Evolutionary conservation across 306 rosid species (phyloP), one percentile per base, ranked within the genome.

Genomic region (Betula pendula): DNA sequence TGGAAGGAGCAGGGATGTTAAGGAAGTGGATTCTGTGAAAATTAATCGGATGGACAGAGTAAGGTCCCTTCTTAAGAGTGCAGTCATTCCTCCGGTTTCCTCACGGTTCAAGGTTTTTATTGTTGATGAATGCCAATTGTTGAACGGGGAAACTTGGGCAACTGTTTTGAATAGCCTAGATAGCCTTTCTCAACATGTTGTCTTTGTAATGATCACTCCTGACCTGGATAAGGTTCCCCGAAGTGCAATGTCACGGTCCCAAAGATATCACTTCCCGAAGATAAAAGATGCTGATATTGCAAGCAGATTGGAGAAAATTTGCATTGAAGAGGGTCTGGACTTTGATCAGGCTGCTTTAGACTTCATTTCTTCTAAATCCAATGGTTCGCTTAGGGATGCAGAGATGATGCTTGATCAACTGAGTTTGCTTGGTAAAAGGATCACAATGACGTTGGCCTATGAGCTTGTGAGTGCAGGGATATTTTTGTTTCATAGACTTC

Each of bases 361-460:
- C 85, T 87, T 91, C 20, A 82, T 93, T 73, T 92, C 97, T 66
- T 71, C 88, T 47, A 91, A 88, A 78, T 91, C 95, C 0, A 84
- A 81, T 67, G 97, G 98, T 65, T 93, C 98, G 38, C 84, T 93
- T 53, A 89, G 98, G 86, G 98, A 91, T 84, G 98, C 95, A 16
- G 96, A 91, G 87, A 93, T 88, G 89, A 88, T 91, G 95, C 93
- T 93, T 76, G 97, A 93, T 84, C 98, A 93, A 80, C 85, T 93
- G 63, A 91, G 98, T 86, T 90, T 93, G 82, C 92, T 93, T 27
- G 90, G 90, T 24, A 91, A 76, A 87, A 93, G 49, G 81, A 83
- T 93, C 82, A 84, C 89, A n/a, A 31, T 83, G 75, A 75, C 88
- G 40, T 51, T 88, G 73, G 95, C 89, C 52, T 81, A 91, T 1